These are phyloP conservation scores for Carallia brachiata DNA, from an alignment of 345 rosid species.

Conservation along the genomic window DNA sequence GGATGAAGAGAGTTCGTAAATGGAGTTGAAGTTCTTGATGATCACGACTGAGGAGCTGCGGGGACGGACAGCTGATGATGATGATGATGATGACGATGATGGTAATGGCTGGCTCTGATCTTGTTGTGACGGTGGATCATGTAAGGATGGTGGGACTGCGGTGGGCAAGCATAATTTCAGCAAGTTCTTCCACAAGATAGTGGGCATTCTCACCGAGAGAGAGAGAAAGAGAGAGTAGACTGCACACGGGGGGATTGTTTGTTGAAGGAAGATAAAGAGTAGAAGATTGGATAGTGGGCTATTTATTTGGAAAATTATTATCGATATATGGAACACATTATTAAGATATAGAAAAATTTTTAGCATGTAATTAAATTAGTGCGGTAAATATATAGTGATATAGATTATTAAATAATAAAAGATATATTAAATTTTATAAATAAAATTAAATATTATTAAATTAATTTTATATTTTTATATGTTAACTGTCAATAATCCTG, in stretches of 20 bases:
- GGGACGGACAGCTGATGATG: neutral
- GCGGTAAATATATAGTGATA: too few species aligned
- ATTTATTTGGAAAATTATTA: constrained; percentile 4
- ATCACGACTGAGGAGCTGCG: neutral
- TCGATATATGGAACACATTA: too few species aligned
- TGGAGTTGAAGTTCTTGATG: constrained; percentile 41
- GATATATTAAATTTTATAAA: too few species aligned
- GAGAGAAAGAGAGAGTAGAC: constrained; percentile 4
- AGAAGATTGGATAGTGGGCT: constrained; percentile 2
- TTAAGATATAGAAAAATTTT: too few species aligned
- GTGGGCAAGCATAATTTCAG: constrained; percentile 43
- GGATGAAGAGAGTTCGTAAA: constrained; percentile 35
- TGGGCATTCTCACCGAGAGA: constrained; percentile 42
- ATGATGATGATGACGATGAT: neutral
- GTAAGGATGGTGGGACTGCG: constrained; percentile 16
- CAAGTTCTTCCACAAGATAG: constrained; percentile 59
- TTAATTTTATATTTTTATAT: too few species aligned
- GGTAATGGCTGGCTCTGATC: constrained; percentile 13
- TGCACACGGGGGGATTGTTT: neutral
- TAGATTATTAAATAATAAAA: too few species aligned
- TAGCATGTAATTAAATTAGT: too few species aligned
- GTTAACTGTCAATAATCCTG: too few species aligned
- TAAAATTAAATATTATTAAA: too few species aligned
- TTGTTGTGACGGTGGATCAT: constrained; percentile 27
- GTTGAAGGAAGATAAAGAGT: neutral